Conservation (phyloP, 305 asterid genomes). For the Fraxinus sp. region DNA sequence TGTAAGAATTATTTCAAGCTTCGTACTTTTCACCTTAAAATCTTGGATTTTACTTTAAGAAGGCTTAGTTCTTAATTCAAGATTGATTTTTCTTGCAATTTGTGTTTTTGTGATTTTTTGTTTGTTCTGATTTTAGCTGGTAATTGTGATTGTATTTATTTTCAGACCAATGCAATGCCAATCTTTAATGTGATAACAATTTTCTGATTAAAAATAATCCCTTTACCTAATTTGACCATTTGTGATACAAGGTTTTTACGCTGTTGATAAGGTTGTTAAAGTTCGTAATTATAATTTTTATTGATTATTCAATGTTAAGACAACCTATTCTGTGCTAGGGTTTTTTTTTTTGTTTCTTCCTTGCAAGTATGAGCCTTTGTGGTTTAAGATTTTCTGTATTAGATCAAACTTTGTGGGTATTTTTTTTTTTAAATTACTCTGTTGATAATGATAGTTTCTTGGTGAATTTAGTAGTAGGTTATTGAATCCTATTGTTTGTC, state of each 20-base stretch:
- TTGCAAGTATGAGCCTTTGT: not conserved
- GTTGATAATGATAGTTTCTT: not conserved
- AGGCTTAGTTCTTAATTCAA: not conserved
- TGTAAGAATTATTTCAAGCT: conserved; percentile 37
- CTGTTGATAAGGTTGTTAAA: not conserved
- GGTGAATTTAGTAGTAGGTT: not conserved
- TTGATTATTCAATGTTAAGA: not conserved
- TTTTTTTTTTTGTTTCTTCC: not conserved
- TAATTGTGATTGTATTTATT: not conserved
- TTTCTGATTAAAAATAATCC: not conserved
- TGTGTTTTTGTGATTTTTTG: not conserved
- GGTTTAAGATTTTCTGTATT: not conserved
- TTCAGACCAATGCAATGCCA: too few species aligned
- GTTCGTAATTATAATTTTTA: not conserved
- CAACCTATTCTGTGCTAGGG: not conserved
- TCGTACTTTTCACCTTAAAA: not conserved
- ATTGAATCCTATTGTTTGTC: not conserved
- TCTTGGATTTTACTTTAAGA: not conserved
- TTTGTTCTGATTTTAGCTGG: not conserved
- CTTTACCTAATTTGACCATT: not conserved
- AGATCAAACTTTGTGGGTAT: not conserved
- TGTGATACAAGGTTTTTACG: not conserved
- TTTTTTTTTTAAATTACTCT: too few species aligned
- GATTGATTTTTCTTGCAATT: not conserved
- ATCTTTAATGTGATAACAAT: not conserved